These are phyloP conservation scores for Lobosporangium transversale DNA, from an alignment of 192 early-diverging fungal genomes.

Conservation along the genomic window DNA sequence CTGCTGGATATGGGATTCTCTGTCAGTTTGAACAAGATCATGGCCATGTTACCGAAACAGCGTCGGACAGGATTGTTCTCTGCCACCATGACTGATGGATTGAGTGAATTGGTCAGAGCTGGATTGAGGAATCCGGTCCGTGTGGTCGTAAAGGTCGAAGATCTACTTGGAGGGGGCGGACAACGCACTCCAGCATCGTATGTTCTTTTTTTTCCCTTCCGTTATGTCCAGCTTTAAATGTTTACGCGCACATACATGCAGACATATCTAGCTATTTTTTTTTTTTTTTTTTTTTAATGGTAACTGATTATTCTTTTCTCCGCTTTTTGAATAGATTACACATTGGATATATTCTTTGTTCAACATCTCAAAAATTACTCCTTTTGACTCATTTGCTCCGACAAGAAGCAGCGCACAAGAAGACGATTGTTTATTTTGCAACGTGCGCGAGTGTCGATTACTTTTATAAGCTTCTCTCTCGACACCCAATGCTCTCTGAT, in stretches of 20 bases:
- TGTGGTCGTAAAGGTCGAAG: slow-evolving; percentile 90
- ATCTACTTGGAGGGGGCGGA: slow-evolving; percentile 58
- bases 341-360: slow-evolving; percentile 79
- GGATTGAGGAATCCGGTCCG: slow-evolving; percentile 93
- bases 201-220: slow-evolving; percentile 10
- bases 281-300: not conserved
- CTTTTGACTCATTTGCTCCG: slow-evolving; percentile 76
- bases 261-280: no score
- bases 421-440: slow-evolving; percentile 95
- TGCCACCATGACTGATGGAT: slow-evolving; percentile 94
- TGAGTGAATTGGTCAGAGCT: slow-evolving; percentile 82
- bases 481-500: slow-evolving; percentile 57
- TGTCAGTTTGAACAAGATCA: slow-evolving; percentile 79
- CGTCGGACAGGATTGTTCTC: slow-evolving; percentile 96
- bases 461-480: slow-evolving; percentile 74
- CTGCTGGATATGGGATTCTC: slow-evolving; percentile 96
- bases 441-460: slow-evolving; percentile 97
- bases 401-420: slow-evolving; percentile 66
- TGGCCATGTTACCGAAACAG: slow-evolving; percentile 88
- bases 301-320: not conserved
- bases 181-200: slow-evolving; percentile 72
- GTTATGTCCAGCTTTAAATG: no score
- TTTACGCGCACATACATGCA: no score
- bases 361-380: slow-evolving; percentile 84
- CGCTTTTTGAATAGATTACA: slow-evolving; percentile 61